phyloP scores from a whole-genome alignment of 352 stramenopile genomes.

The Elongisporangium prolatum region DNA sequence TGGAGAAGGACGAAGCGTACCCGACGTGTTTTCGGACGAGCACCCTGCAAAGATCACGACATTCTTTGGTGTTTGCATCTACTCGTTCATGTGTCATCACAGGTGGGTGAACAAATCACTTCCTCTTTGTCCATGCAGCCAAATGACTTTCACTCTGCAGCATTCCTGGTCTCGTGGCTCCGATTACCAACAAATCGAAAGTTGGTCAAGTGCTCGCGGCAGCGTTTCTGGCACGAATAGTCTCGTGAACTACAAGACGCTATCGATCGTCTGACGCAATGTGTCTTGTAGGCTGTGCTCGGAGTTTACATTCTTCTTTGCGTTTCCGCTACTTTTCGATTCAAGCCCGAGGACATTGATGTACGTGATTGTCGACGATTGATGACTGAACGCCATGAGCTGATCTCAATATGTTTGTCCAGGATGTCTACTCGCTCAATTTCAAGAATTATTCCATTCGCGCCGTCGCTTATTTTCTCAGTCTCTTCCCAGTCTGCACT shows the following conservation, averaged over 20 bases:
- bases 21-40: constrained; percentile 72
- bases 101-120: constrained; percentile 29
- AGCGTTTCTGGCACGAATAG: constrained; percentile 56
- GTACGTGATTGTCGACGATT: constrained; percentile 20
- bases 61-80: constrained; percentile 87
- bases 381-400: not conserved
- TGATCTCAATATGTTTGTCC: not conserved
- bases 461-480: constrained; percentile 83
- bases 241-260: not conserved
- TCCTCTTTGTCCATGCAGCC: constrained; percentile 1
- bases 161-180: constrained; percentile 76
- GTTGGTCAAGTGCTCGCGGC: constrained; percentile 54
- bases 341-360: constrained; percentile 72
- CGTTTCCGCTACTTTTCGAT: constrained; percentile 74
- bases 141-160: constrained; percentile 15
- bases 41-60: constrained; percentile 65
- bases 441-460: constrained; percentile 80
- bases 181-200: constrained; percentile 79
- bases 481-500: constrained; percentile 84
- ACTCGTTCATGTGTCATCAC: constrained; percentile 91
- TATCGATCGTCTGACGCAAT: not conserved
- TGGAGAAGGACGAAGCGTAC: constrained; percentile 50
- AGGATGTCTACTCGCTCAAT: constrained; percentile 90
- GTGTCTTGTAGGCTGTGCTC: constrained; percentile 53
- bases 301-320: constrained; percentile 79